A percentile compares a stretch with the other conserved stretches of the same genome.
phyloP scores from a whole-genome alignment of 2,329 filamentous ascomycete species.

The Trichoderma gracile region DNA sequence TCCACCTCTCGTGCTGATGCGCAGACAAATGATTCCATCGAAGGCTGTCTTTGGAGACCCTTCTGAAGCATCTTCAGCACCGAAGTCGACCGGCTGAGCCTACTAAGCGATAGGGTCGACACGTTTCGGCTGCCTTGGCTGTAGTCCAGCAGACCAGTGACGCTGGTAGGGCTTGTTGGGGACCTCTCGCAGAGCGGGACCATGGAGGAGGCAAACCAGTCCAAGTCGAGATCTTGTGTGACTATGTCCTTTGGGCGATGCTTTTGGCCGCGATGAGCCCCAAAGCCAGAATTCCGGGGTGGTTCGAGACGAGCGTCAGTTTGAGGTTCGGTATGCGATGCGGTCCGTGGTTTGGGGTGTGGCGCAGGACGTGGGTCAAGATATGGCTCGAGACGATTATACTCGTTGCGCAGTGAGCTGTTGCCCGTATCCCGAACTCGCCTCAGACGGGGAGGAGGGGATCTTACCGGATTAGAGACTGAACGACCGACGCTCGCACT shows the following conservation, averaged over 20 bases:
- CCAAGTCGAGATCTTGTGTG: background rate
- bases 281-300: background rate
- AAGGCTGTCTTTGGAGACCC: slow-evolving; percentile 16
- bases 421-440: background rate
- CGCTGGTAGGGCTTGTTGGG: background rate
- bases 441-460: background rate
- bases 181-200: background rate
- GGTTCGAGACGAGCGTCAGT: background rate
- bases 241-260: background rate
- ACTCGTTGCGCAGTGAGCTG: slow-evolving; percentile 17
- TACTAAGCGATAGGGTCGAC: background rate
- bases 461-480: background rate
- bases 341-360: background rate
- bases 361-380: background rate
- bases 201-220: background rate
- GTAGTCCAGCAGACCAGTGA: background rate
- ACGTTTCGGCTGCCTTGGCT: background rate
- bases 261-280: background rate
- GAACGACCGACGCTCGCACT: background rate
- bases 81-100: background rate
- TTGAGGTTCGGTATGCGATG: background rate
- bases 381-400: slow-evolving; percentile 3
- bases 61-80: slow-evolving; percentile 5
- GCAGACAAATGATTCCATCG: slow-evolving; percentile 30
- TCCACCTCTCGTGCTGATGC: slow-evolving; percentile 26